A percentile compares a stretch with the other conserved stretches of the same genome.
Evolutionary conservation across 768 basidiomycete species (phyloP).

Genomic region (Lactarius hatsudake): DNA sequence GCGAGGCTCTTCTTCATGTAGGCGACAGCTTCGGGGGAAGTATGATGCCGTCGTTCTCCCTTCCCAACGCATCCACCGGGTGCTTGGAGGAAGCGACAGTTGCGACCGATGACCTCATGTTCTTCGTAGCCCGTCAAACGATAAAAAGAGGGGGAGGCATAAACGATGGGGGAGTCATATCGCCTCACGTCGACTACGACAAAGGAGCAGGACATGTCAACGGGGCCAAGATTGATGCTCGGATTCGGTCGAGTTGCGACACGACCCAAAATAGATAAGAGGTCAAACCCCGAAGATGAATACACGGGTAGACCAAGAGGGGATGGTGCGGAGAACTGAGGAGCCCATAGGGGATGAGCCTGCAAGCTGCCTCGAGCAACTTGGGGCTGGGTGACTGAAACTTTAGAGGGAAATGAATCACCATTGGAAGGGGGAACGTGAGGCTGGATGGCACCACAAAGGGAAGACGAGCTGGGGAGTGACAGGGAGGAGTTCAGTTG

Average conservation of each 20-base stretch:
- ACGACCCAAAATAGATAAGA: constrained; percentile 75
- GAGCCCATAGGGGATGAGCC: neutral
- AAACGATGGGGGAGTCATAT: constrained; percentile 84
- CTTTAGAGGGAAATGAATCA: constrained; percentile 1
- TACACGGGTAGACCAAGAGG: constrained; percentile 60
- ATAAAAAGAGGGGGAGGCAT: constrained; percentile 84
- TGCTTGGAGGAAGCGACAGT: constrained; percentile 88
- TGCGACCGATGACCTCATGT: constrained; percentile 77
- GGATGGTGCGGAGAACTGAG: constrained; percentile 30
- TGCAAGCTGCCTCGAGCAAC: neutral
- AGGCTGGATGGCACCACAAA: constrained; percentile 16
- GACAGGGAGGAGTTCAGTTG: neutral
- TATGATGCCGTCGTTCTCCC: constrained; percentile 55
- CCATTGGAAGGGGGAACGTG: neutral
- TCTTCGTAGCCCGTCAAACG: constrained; percentile 72
- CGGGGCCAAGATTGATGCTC: constrained; percentile 77
- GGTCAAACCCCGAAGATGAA: constrained; percentile 88
- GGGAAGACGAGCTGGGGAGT: constrained; percentile 10
- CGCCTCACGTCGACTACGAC: constrained; percentile 82
- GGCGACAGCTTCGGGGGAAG: constrained; percentile 63
- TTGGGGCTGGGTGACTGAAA: neutral
- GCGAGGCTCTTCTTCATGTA: constrained; percentile 62
- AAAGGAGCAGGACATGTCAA: constrained; percentile 92
- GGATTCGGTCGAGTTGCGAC: constrained; percentile 75
- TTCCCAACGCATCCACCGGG: constrained; percentile 58